These are phyloP conservation scores for Elongisporangium prolatum DNA, from an alignment of 352 stramenopile genomes.

Conservation along the genomic window DNA sequence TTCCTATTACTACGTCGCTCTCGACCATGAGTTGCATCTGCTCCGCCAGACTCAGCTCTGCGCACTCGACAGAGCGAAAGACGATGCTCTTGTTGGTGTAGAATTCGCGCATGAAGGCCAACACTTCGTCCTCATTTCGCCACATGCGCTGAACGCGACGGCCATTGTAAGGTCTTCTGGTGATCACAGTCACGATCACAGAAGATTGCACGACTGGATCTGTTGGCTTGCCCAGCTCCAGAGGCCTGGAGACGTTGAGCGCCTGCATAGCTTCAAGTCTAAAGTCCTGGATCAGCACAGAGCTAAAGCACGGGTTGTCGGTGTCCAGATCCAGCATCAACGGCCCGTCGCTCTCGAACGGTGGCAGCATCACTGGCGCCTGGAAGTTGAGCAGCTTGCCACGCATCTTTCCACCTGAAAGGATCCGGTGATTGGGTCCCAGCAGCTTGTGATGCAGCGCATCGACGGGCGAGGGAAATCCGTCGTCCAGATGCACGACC, in stretches of 20 bases:
- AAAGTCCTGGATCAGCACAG: slow-evolving; percentile 16
- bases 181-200: slow-evolving; percentile 54
- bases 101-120: slow-evolving; percentile 30
- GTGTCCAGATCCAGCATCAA: slow-evolving; percentile 45
- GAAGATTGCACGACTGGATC: not conserved
- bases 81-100: slow-evolving; percentile 26
- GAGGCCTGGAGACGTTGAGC: not conserved
- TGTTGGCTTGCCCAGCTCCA: no score
- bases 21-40: slow-evolving; percentile 61
- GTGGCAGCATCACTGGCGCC: slow-evolving; percentile 19
- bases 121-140: slow-evolving; percentile 57
- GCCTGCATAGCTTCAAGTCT: slow-evolving; percentile 12
- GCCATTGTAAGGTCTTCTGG: slow-evolving; percentile 38
- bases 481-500: slow-evolving; percentile 42
- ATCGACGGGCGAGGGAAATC: slow-evolving; percentile 34
- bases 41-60: slow-evolving; percentile 38
- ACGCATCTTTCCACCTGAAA: slow-evolving; percentile 24
- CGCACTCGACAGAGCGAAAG: slow-evolving; percentile 63
- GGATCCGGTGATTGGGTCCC: slow-evolving; percentile 14
- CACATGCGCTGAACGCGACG: slow-evolving; percentile 54
- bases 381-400: slow-evolving; percentile 31
- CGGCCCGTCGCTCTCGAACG: slow-evolving; percentile 31
- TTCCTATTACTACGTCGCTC: slow-evolving; percentile 78
- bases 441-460: slow-evolving; percentile 37
- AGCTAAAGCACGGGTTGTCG: slow-evolving; percentile 28